These are phyloP conservation scores for Penicillium sp. DNA, from an alignment of 2,329 filamentous ascomycete genomes.

Conservation along the genomic window DNA sequence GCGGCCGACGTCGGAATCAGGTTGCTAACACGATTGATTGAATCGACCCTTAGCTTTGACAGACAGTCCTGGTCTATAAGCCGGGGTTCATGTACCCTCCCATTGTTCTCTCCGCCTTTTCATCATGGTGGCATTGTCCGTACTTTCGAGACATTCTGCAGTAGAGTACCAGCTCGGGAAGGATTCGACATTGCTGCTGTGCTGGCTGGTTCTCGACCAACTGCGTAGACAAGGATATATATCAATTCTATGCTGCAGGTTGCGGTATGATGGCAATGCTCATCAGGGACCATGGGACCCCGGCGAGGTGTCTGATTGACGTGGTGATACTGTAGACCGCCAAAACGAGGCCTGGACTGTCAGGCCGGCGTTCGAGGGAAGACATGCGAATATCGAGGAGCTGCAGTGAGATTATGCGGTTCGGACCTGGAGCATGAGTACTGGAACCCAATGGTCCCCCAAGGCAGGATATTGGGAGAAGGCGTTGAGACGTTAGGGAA, in stretches of 20 bases:
- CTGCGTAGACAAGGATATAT: conserved; percentile 3
- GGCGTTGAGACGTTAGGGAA: not conserved
- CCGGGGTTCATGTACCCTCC: not conserved
- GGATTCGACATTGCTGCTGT: conserved; percentile 1
- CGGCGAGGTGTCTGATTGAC: not conserved
- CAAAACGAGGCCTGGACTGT: not conserved
- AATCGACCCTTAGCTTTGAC: not conserved
- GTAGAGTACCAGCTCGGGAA: not conserved
- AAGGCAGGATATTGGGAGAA: not conserved
- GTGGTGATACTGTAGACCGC: not conserved
- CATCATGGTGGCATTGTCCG: not conserved
- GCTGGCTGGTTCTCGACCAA: conserved; percentile 9
- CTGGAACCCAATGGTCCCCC: not conserved
- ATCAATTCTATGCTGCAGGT: not conserved
- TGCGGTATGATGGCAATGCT: not conserved
- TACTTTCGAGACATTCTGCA: not conserved
- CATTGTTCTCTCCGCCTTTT: not conserved
- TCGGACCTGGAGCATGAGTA: not conserved
- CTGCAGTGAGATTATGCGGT: not conserved
- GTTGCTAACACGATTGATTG: not conserved
- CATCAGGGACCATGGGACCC: not conserved
- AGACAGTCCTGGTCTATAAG: conserved; percentile 1
- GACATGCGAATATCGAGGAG: not conserved
- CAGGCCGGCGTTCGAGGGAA: not conserved
- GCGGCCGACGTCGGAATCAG: not conserved